Conservation (phyloP, 2,329 filamentous ascomycete species). For the Aureobasidium sp. region DNA sequence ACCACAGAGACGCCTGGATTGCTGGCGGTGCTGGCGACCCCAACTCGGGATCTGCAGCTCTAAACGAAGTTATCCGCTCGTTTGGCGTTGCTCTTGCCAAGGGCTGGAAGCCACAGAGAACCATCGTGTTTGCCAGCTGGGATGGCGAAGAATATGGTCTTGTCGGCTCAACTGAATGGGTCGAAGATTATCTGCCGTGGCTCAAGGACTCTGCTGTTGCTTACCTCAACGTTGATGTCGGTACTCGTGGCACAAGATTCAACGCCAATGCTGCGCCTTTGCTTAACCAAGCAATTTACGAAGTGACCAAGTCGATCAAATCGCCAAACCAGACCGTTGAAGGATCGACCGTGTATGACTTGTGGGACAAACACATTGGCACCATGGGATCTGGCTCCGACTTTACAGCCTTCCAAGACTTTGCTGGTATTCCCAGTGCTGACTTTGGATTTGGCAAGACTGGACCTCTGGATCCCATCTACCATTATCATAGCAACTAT, state of each 20-base stretch:
- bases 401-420: constrained; percentile 47
- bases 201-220: constrained; percentile 63
- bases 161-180: constrained; percentile 84
- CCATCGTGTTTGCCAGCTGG: constrained; percentile 76
- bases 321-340: constrained; percentile 61
- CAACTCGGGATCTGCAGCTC: constrained; percentile 69
- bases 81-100: constrained; percentile 63
- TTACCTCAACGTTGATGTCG: constrained; percentile 81
- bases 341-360: constrained; percentile 62
- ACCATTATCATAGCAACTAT: constrained; percentile 78
- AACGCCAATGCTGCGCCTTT: constrained; percentile 61
- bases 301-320: constrained; percentile 54
- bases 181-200: constrained; percentile 83
- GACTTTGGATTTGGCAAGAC: constrained; percentile 38
- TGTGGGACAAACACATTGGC: constrained; percentile 47
- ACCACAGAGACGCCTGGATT: constrained; percentile 86
- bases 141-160: constrained; percentile 72
- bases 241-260: constrained; percentile 58
- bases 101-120: constrained; percentile 79
- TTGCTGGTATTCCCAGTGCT: constrained; percentile 41
- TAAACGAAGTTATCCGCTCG: constrained; percentile 70
- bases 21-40: constrained; percentile 76
- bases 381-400: constrained; percentile 48
- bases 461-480: constrained; percentile 42
- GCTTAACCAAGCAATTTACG: constrained; percentile 62